A percentile compares a stretch with the other conserved stretches of the same genome.
Conservation (phyloP, 2,329 filamentous ascomycete species). For the Periconia macrospinosa region DNA sequence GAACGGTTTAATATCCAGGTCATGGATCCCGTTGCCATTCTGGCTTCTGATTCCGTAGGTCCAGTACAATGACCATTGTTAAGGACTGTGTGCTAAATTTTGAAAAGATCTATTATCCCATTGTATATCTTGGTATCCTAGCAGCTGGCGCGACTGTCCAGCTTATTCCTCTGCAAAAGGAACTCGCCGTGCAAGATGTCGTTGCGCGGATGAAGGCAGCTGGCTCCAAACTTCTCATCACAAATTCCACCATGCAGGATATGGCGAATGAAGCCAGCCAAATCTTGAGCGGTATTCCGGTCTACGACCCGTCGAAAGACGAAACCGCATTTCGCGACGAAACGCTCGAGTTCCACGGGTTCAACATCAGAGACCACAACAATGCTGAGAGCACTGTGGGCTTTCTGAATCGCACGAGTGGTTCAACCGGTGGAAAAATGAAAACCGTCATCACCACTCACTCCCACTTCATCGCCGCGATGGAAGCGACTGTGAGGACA, state of each 20-base stretch:
- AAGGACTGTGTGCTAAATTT: neutral
- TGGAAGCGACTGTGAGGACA: constrained; percentile 15
- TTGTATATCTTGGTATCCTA: constrained; percentile 22
- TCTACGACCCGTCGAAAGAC: neutral
- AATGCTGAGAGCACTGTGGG: neutral
- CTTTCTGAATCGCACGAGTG: constrained; percentile 17
- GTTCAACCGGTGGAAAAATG: constrained; percentile 7
- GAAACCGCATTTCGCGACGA: neutral
- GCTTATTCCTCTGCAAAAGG: constrained; percentile 23
- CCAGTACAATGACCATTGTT: neutral
- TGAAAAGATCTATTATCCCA: constrained; percentile 24
- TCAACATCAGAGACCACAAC: too few relatives aligned
- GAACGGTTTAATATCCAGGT: constrained; percentile 10
- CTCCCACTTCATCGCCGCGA: constrained; percentile 12
- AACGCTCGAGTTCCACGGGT: too few relatives aligned
- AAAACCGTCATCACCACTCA: constrained; percentile 10
- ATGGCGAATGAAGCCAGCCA: constrained; percentile 14
- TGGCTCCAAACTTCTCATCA: constrained; percentile 23
- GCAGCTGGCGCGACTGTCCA: constrained; percentile 24
- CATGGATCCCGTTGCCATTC: constrained; percentile 15
- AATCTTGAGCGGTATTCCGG: constrained; percentile 6
- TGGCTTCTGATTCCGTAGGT: constrained; percentile 14
- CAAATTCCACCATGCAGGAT: constrained; percentile 11
- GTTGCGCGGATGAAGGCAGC: constrained; percentile 22
- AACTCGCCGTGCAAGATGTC: constrained; percentile 18